These are phyloP conservation scores for Auricularia sp. DNA, from an alignment of 768 basidiomycete genomes.

Conservation along the genomic window DNA sequence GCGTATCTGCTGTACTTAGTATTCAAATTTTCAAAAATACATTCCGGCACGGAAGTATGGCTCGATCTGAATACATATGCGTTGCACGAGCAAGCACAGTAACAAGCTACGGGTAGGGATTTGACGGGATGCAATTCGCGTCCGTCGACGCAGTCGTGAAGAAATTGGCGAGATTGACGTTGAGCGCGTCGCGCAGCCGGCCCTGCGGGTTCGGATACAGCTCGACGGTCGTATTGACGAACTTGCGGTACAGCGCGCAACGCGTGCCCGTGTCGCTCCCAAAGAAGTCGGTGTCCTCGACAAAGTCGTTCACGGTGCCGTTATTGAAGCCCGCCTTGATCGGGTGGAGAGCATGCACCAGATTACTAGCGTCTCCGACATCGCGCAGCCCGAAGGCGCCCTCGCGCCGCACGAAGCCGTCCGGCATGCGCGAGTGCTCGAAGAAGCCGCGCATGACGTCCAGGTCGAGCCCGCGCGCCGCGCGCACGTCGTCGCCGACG, in stretches of 20 bases:
- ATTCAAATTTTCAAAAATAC: too few species aligned
- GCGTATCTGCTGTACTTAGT: too few species aligned
- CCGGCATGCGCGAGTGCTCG: not conserved
- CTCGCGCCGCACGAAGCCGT: not conserved
- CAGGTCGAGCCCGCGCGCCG: not conserved
- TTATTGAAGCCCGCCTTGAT: not conserved
- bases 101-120: too few species aligned
- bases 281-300: not conserved
- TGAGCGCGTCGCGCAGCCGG: not conserved
- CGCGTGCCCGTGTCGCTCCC: not conserved
- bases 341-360: not conserved
- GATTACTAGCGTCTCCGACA: not conserved
- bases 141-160: not conserved
- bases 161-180: constrained; percentile 3
- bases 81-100: too few species aligned
- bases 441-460: constrained; percentile 6
- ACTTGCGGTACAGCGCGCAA: constrained; percentile 6
- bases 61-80: too few species aligned
- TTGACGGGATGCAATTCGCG: too few species aligned
- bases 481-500: not conserved
- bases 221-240: not conserved
- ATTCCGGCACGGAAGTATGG: too few species aligned
- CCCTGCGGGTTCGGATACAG: constrained; percentile 9
- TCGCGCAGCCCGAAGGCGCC: not conserved
- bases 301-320: not conserved